Evolutionary conservation across 75 land plant genomes (phyloP).

Genomic region (Isoetes taiwanensis): DNA sequence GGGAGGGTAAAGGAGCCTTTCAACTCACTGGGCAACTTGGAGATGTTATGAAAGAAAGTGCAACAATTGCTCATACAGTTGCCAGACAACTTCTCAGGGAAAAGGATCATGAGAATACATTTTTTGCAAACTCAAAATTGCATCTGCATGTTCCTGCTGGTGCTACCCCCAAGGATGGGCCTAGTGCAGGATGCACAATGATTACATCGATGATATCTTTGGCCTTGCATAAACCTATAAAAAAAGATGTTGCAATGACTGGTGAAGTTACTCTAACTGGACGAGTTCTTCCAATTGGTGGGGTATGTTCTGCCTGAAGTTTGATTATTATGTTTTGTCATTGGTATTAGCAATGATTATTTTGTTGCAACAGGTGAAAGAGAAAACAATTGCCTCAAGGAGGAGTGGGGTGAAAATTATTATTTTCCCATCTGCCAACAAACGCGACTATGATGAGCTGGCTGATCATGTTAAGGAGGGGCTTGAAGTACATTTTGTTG

Average conservation of each 20-base stretch:
- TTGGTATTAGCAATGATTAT: not conserved
- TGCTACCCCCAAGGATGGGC: slow-evolving; percentile 97
- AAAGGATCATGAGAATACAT: slow-evolving; percentile 58
- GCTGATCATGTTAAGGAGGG: slow-evolving; percentile 84
- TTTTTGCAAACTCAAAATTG: slow-evolving; percentile 66
- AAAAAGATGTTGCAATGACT: slow-evolving; percentile 88
- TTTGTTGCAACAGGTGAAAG: slow-evolving; percentile 63
- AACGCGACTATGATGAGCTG: slow-evolving; percentile 89
- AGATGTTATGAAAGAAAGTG: slow-evolving; percentile 99
- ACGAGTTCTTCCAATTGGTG: slow-evolving; percentile 89
- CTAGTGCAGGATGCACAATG: slow-evolving; percentile 99
- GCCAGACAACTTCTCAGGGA: slow-evolving; percentile 57
- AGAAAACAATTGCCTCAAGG: slow-evolving; percentile 90
- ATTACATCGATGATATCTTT: slow-evolving; percentile 86
- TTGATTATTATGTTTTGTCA: not conserved
- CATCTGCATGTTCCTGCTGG: slow-evolving; percentile 97
- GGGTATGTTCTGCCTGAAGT: slow-evolving; percentile 39
- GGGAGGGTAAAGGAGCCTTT: slow-evolving; percentile 78
- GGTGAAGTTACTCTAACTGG: slow-evolving; percentile 94
- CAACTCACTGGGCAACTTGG: slow-evolving; percentile 91
- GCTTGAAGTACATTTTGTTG: slow-evolving; percentile 90
- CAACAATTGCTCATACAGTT: slow-evolving; percentile 89
- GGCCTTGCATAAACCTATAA: slow-evolving; percentile 66
- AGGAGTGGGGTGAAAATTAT: slow-evolving; percentile 74
- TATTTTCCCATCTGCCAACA: slow-evolving; percentile 75